A percentile compares a stretch with the other conserved stretches of the same genome.
phyloP scores from a whole-genome alignment of 2,329 filamentous ascomycete genomes.

The Aspergillus felis region DNA sequence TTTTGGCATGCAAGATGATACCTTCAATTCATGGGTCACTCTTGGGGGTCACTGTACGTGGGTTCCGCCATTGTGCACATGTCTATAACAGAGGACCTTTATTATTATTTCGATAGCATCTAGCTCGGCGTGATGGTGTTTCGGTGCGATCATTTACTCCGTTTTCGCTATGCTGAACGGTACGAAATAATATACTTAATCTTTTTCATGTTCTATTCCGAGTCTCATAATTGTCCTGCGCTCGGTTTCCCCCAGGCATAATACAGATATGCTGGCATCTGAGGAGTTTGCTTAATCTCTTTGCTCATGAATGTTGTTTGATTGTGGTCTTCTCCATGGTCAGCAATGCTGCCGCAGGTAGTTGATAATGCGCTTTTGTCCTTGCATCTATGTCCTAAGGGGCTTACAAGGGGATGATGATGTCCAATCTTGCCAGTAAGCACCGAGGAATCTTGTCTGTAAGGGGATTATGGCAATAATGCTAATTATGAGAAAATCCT shows the following conservation, averaged over 20 bases:
- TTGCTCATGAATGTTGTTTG: neutral
- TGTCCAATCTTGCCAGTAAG: neutral
- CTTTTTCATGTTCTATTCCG: neutral
- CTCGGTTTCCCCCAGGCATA: neutral
- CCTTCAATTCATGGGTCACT: conserved; percentile 4
- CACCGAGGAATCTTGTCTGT: neutral
- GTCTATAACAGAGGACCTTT: conserved; percentile 3
- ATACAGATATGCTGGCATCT: neutral
- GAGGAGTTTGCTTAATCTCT: neutral
- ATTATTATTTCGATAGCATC: conserved; percentile 3
- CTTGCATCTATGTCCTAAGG: neutral
- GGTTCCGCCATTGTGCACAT: neutral
- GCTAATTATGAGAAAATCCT: neutral
- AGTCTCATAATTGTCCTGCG: neutral
- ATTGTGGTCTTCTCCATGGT: neutral
- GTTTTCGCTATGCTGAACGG: neutral
- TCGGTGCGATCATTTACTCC: neutral
- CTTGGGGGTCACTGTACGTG: neutral
- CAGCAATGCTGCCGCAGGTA: neutral
- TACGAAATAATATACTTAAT: neutral
- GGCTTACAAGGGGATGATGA: neutral
- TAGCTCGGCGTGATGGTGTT: neutral
- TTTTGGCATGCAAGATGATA: conserved; percentile 15
- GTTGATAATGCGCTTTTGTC: neutral
- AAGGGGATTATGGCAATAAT: neutral